These are phyloP conservation scores for Apodospora peruviana DNA, from an alignment of 495 filamentous ascomycete species.

Conservation along the genomic window DNA sequence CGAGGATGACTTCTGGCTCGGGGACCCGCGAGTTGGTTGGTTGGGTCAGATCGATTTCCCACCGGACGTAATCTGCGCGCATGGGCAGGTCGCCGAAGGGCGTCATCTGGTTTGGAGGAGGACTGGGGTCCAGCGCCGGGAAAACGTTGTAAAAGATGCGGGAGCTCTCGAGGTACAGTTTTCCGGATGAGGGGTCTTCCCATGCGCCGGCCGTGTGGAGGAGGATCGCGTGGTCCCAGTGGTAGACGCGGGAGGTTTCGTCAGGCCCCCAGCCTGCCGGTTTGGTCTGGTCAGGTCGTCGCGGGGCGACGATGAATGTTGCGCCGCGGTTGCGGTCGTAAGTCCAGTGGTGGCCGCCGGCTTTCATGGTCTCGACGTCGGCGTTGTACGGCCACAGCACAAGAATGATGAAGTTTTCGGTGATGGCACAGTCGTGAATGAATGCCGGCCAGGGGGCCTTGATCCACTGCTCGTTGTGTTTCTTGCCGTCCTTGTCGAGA, in stretches of 20 bases:
- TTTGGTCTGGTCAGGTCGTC: neutral
- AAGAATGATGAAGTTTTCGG: conserved; percentile 1
- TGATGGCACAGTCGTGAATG: conserved; percentile 7
- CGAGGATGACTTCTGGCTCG: conserved; percentile 2
- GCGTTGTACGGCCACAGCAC: conserved; percentile 4
- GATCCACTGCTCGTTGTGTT: neutral
- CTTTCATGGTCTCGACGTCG: neutral
- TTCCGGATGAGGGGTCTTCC: neutral
- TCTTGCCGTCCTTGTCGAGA: neutral
- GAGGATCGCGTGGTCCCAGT: conserved; percentile 1
- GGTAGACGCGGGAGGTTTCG: conserved; percentile 1
- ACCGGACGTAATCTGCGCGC: conserved; percentile 3
- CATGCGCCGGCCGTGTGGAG: conserved; percentile 4
- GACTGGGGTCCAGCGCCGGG: neutral
- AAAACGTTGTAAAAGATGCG: neutral
- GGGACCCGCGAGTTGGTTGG: neutral
- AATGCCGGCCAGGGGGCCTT: conserved; percentile 1
- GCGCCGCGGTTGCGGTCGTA: conserved; percentile 1
- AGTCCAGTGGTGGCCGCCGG: conserved; percentile 4
- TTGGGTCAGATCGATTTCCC: neutral
- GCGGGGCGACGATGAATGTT: conserved; percentile 4
- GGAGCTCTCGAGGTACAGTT: neutral
- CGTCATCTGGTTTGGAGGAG: neutral
- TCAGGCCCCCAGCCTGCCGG: neutral
- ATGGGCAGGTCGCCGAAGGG: neutral